Percentiles rank a stretch among this genome's conserved stretches.
phyloP scores from a whole-genome alignment of 1,284 basidiomycete genomes.

The Cryptococcus hybrid region DNA sequence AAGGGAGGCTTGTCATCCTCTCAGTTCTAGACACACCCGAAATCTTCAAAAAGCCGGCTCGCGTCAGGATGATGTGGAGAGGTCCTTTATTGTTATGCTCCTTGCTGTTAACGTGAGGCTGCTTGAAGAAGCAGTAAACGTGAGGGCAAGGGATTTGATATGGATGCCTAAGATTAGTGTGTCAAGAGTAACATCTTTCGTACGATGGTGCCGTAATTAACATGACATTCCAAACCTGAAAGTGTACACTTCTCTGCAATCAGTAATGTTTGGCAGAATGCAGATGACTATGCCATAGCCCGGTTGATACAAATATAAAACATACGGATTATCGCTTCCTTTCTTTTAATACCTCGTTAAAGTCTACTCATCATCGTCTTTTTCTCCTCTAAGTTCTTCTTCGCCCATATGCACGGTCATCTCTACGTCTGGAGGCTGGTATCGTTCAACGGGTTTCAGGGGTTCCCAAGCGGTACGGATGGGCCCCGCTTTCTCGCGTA shows the following conservation, averaged over 20 bases:
- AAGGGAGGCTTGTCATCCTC: neutral
- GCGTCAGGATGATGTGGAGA: too few species aligned
- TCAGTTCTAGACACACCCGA: too few species aligned
- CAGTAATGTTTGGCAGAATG: neutral
- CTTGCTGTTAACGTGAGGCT: too few species aligned
- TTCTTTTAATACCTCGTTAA: neutral
- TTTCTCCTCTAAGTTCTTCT: conserved; percentile 18
- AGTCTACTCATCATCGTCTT: conserved; percentile 15
- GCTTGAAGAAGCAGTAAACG: too few species aligned
- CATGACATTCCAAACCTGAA: too few species aligned
- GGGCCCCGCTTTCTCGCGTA: conserved; percentile 20
- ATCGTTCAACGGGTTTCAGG: neutral
- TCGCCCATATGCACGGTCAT: conserved; percentile 8
- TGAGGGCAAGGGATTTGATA: too few species aligned
- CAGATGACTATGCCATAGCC: neutral
- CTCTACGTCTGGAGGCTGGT: neutral
- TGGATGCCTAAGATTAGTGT: too few species aligned
- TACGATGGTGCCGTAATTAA: too few species aligned
- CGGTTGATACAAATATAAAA: neutral
- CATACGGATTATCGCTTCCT: too few species aligned
- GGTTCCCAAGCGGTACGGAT: conserved; percentile 32
- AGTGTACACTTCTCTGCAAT: neutral
- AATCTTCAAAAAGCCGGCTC: too few species aligned
- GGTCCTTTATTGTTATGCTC: too few species aligned
- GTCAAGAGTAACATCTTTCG: too few species aligned